Base-by-base conservation (phyloP, 116 monocot genomes). In the Zostera marina region DNA sequence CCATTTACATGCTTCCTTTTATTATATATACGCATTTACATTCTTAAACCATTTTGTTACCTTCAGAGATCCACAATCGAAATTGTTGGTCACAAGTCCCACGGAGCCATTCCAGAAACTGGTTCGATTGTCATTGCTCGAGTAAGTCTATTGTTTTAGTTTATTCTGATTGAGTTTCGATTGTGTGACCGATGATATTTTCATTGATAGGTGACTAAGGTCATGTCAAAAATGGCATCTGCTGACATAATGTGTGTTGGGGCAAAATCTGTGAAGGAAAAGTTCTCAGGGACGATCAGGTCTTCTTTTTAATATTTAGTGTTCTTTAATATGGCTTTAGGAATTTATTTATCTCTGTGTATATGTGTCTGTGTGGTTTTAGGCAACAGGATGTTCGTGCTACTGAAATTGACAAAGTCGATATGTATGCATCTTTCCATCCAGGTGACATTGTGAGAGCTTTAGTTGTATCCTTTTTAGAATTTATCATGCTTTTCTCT, bases 321-420 rank as follows among this genome's bases (percentile, higher is more conserved):
- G 20, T 19, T 59, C 9, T 13, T 20, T 21, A 42, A 7, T 42
- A 42, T 19, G 15, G 12, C 3, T 40, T 40, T 55, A 26, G 12
- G 8, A 9, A 15, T 38, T 26, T 0, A 19, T 8, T 38, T 14
- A 8, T n/a, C 8, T n/a, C n/a, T n/a, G n/a, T 6, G n/a, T 4
- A 0, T 56, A 32, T n/a, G 15, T 24, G 11, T 11, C 25, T 47
- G 22, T 46, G 1, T 7, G 16, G 70, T 71, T 14, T 44, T 69
- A 99, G 98, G 78, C 98, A 99, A 65, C 98, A 99, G 74, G 90
- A 99, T 81, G 98, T 99, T 10, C 68, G 91, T 43, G 83, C 91
- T 66, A 86, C 98, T 81, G 91, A 99, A 79, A 99, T 99, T 59
- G 98, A 99, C 66, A 99, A 99, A 74, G 98, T 99, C 55, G 98